Evolutionary conservation across 1,139 yeast genomes (phyloP).

Genomic region (Dujonia santamariae): DNA sequence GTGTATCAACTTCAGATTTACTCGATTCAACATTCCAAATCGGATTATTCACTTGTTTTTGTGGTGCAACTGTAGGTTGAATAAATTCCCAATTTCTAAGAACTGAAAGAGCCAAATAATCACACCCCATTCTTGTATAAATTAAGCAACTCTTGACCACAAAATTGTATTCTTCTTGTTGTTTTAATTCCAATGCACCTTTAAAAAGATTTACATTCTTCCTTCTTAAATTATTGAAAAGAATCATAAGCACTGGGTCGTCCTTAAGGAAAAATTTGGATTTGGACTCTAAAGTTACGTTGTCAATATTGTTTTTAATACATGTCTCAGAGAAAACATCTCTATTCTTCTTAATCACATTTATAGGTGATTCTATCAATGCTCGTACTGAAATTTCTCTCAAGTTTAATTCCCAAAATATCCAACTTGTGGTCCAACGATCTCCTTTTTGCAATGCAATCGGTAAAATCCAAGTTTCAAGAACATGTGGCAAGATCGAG

Average conservation of each 20-base stretch:
- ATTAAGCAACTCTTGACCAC: constrained; percentile 62
- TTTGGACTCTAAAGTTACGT: constrained; percentile 16
- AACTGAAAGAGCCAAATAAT: constrained; percentile 63
- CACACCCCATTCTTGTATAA: constrained; percentile 90
- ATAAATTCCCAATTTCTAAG: constrained; percentile 69
- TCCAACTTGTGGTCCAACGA: constrained; percentile 82
- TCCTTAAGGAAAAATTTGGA: constrained; percentile 58
- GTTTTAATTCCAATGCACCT: constrained; percentile 48
- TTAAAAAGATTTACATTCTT: constrained; percentile 44
- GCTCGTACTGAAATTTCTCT: constrained; percentile 62
- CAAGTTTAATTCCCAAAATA: constrained; percentile 63
- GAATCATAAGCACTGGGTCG: constrained; percentile 75
- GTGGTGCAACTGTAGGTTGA: constrained; percentile 13
- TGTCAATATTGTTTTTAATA: constrained; percentile 16
- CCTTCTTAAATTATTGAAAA: constrained; percentile 61
- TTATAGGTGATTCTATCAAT: constrained; percentile 54
- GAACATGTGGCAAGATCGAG: constrained; percentile 32
- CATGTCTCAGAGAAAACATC: constrained; percentile 22
- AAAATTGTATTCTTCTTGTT: constrained; percentile 55
- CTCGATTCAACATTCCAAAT: constrained; percentile 1
- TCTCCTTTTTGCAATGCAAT: constrained; percentile 61
- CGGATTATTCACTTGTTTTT: constrained; percentile 1
- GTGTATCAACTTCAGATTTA: background rate
- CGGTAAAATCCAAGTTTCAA: constrained; percentile 55
- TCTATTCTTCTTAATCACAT: constrained; percentile 28